Conservation (phyloP, 1,284 basidiomycete species). For the Vanrija humicola region DNA sequence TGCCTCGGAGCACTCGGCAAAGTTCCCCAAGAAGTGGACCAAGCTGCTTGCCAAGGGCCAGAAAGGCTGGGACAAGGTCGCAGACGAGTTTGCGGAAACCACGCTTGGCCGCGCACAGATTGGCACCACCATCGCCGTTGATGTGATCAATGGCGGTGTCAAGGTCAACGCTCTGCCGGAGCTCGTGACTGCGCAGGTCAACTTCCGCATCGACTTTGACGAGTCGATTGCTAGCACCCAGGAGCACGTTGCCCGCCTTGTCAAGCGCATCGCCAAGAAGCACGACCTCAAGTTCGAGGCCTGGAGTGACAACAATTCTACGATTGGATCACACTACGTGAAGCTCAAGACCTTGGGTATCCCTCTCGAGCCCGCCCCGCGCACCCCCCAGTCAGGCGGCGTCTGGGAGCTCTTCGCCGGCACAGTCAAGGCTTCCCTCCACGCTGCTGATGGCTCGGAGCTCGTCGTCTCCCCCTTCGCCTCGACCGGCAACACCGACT, state of each 20-base stretch:
- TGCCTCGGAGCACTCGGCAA: constrained; percentile 44
- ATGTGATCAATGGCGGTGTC: constrained; percentile 42
- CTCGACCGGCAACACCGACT: constrained; percentile 23
- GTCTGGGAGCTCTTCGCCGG: constrained; percentile 49
- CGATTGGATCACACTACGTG: constrained; percentile 23
- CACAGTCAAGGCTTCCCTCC: constrained; percentile 40
- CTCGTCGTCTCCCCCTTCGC: constrained; percentile 41
- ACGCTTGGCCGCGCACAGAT: constrained; percentile 16
- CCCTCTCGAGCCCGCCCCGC: constrained; percentile 46
- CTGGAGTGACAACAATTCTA: constrained; percentile 4
- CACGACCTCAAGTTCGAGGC: constrained; percentile 24
- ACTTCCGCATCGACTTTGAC: constrained; percentile 48
- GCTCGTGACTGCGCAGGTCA: constrained; percentile 37
- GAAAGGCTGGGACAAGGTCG: constrained; percentile 45
- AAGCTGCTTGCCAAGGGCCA: constrained; percentile 31
- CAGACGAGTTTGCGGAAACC: constrained; percentile 3
- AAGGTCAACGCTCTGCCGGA: constrained; percentile 41
- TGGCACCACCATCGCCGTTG: constrained; percentile 41
- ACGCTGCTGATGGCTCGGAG: constrained; percentile 31
- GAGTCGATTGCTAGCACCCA: constrained; percentile 36
- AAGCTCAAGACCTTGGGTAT: constrained; percentile 38
- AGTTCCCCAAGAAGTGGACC: constrained; percentile 38
- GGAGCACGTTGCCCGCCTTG: constrained; percentile 27
- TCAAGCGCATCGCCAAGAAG: constrained; percentile 30
- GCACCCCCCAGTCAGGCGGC: constrained; percentile 33